Evolutionary conservation across 2,329 filamentous ascomycete species (phyloP), one percentile per base, ranked within the genome.

Genomic region (Ophiosphaerella herpotricha): DNA sequence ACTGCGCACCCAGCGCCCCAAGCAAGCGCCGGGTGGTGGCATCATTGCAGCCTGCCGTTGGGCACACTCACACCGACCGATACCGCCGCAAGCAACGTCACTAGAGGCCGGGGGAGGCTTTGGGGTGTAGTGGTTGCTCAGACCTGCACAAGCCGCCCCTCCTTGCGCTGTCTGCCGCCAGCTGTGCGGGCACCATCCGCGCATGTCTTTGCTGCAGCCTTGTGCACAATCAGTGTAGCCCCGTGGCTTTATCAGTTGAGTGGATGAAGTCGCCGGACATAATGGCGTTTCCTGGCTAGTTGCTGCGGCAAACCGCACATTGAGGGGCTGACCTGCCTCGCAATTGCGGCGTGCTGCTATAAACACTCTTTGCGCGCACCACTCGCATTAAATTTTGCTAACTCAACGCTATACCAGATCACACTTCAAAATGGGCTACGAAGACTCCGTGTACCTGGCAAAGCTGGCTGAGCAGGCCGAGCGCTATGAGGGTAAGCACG

Each of bases 381-480:
- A 33, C 36, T 38, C 41, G 36, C 21, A 43, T 41, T 11, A 43
- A 57, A 50, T 43, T 54, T 55, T 51, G 59, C 68, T 72, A 66
- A 71, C 59, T 46, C 46, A 41, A 14, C 8, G 44, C 18, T 50
- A 6, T 31, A 46, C 23, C 54, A 72, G 67, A 66, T 62, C 52
- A 54, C 61, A 66, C 47, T 55, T 58, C 83, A 92, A 83, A 83
- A 97, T 97, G 93, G 91, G 90, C 86, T 91, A 96, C 85, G 93
- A 97, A 86, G 92, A 97, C 83, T 93, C 92, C 74, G 94, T 99
- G 75, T 97, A 97, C 81, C 89, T 97, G 78, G 94, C 94, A 82
- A 97, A 97, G 91, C 90, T 99, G 79, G 94, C 94, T 77, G 94
- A 99, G 88, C 94, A 99, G 87, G 94, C 94, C 80, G 94, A 99